These are phyloP conservation scores for Pueraria montana DNA, from an alignment of 306 rosid genomes.

Conservation along the genomic window DNA sequence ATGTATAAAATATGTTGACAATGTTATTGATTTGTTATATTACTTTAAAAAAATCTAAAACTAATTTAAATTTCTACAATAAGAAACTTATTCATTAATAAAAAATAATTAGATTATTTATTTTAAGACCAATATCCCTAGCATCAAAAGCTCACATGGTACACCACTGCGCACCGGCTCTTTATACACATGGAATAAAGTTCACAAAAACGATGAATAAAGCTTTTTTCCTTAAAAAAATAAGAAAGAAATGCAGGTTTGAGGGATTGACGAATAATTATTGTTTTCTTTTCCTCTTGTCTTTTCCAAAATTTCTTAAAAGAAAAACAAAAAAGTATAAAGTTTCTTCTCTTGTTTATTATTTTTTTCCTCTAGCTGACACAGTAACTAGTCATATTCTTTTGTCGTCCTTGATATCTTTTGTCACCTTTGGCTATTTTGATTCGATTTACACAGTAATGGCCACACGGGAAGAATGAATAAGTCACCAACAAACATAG, in stretches of 20 bases:
- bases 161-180: neutral
- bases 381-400: slow-evolving; percentile 21
- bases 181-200: slow-evolving; percentile 22
- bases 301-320: slow-evolving; percentile 4
- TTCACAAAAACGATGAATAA: neutral
- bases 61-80: too few species aligned
- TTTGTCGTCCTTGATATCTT: neutral
- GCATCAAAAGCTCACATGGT: slow-evolving; percentile 32
- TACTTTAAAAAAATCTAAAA: too few species aligned
- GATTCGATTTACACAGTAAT: neutral
- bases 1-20: too few species aligned
- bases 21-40: too few species aligned
- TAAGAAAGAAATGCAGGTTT: neutral
- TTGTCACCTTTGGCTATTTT: neutral
- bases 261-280: neutral
- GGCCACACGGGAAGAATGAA: slow-evolving; percentile 4
- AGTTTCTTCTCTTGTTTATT: neutral
- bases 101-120: too few species aligned
- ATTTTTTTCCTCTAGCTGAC: neutral
- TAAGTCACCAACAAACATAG: neutral
- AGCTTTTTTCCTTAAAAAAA: neutral
- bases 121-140: neutral
- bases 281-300: neutral
- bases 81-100: too few species aligned
- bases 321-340: slow-evolving; percentile 3